Percentiles rank a stretch among this genome's conserved stretches.
These are phyloP conservation scores for Arthrobotrys conoides DNA, from an alignment of 2,329 filamentous ascomycete species.

Conservation along the genomic window DNA sequence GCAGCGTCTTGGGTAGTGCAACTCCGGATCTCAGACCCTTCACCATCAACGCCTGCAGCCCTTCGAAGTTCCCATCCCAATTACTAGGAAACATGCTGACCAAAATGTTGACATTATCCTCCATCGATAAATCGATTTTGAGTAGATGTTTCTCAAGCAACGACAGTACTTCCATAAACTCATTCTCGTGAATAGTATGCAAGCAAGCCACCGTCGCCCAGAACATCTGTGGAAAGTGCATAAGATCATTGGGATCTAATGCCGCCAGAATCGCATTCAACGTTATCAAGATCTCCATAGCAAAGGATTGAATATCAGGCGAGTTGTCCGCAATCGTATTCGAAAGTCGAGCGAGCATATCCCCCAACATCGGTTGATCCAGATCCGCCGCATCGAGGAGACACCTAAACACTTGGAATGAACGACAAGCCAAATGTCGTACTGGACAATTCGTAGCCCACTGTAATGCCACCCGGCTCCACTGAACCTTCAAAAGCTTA, in stretches of 20 bases:
- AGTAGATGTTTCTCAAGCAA: conserved; percentile 90
- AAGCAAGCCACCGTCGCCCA: conserved; percentile 98
- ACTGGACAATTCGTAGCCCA: conserved; percentile 99
- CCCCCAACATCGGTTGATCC: conserved; percentile 93
- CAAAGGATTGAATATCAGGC: conserved; percentile 90
- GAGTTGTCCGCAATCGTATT: conserved; percentile 96
- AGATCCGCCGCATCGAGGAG: conserved; percentile 81
- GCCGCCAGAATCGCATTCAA: conserved; percentile 91
- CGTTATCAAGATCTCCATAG: conserved; percentile 96
- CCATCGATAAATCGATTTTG: conserved; percentile 84
- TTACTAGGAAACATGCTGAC: conserved; percentile 83
- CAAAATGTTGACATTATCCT: conserved; percentile 77
- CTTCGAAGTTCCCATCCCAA: conserved; percentile 92
- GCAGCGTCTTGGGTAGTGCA: conserved; percentile 83
- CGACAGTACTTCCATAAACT: conserved; percentile 90
- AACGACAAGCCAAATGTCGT: conserved; percentile 92
- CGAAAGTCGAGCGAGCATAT: conserved; percentile 94
- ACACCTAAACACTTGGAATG: conserved; percentile 96
- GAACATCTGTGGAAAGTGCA: conserved; percentile 94
- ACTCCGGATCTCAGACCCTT: conserved; percentile 91
- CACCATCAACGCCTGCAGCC: conserved; percentile 86
- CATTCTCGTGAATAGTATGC: conserved; percentile 95
- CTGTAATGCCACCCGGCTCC: conserved; percentile 88
- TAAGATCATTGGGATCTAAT: conserved; percentile 81
- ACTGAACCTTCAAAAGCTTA: conserved; percentile 88